Percentiles rank a stretch among this genome's conserved stretches.
Conservation (phyloP, 2,329 filamentous ascomycete genomes). For the Claviceps maximensis region DNA sequence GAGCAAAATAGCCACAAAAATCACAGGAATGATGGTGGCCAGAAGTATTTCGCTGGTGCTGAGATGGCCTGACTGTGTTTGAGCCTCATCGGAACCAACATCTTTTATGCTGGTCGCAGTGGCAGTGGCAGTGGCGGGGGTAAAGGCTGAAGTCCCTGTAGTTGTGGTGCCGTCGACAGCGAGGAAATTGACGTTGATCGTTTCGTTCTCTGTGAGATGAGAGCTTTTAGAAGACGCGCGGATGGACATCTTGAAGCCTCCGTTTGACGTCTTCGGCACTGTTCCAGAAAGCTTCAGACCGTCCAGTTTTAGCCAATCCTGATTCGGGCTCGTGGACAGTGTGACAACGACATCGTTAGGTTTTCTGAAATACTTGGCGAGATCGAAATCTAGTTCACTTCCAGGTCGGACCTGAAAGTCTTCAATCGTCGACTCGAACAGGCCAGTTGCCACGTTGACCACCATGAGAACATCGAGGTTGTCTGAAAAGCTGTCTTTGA, state of each 20-base stretch:
- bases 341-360: slow-evolving; percentile 25
- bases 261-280: slow-evolving; percentile 22
- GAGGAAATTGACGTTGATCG: slow-evolving; percentile 23
- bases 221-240: slow-evolving; percentile 21
- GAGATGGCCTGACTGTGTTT: slow-evolving; percentile 11
- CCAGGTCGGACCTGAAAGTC: slow-evolving; percentile 28
- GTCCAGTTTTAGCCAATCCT: slow-evolving; percentile 31
- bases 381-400: slow-evolving; percentile 27
- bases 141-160: slow-evolving; percentile 10
- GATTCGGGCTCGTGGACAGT: slow-evolving; percentile 21
- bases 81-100: slow-evolving; percentile 6
- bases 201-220: slow-evolving; percentile 22
- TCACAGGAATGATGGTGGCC: slow-evolving; percentile 30
- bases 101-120: slow-evolving; percentile 13
- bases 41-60: slow-evolving; percentile 25
- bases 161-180: slow-evolving; percentile 13
- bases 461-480: slow-evolving; percentile 40
- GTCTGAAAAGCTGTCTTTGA: slow-evolving; percentile 46
- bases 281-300: slow-evolving; percentile 26
- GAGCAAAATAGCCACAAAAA: slow-evolving; percentile 21
- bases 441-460: slow-evolving; percentile 21
- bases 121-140: slow-evolving; percentile 12
- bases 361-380: slow-evolving; percentile 28
- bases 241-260: slow-evolving; percentile 20
- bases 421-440: slow-evolving; percentile 28